phyloP scores from a whole-genome alignment of 192 early-diverging fungal species.

The Entomortierella lignicola region DNA sequence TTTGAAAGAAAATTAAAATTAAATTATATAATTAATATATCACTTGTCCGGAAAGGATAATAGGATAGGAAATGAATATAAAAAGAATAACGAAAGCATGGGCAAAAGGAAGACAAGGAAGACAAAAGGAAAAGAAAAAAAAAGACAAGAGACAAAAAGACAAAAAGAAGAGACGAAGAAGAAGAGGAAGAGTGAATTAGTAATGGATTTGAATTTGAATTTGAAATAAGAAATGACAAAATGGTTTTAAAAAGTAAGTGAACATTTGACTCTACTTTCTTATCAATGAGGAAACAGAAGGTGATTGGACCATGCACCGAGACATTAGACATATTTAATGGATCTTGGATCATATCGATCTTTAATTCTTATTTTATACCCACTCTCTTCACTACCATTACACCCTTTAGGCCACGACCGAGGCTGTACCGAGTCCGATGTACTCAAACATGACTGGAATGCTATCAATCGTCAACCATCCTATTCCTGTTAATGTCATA shows the following conservation, averaged over 20 bases:
- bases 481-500: slow-evolving; percentile 56
- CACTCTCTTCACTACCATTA: neutral
- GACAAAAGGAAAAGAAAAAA: neutral
- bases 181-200: neutral
- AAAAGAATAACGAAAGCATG: neutral
- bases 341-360: no score
- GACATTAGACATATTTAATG: no score
- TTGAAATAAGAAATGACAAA: no score
- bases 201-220: no score
- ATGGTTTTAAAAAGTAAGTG: no score
- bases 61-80: neutral
- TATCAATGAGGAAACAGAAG: no score
- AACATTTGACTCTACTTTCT: no score
- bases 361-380: no score
- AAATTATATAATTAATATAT: neutral
- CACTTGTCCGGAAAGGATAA: no score
- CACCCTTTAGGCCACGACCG: neutral
- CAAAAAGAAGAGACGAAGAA: neutral
- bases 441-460: slow-evolving; percentile 62
- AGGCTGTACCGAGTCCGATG: slow-evolving; percentile 41
- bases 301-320: no score
- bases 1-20: no score
- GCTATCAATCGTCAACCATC: slow-evolving; percentile 58
- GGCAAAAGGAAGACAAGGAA: neutral
- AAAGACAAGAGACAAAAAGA: neutral